Conservation (phyloP, 169 alveolate genomes). For the Cryptosporidium ryanae region DNA sequence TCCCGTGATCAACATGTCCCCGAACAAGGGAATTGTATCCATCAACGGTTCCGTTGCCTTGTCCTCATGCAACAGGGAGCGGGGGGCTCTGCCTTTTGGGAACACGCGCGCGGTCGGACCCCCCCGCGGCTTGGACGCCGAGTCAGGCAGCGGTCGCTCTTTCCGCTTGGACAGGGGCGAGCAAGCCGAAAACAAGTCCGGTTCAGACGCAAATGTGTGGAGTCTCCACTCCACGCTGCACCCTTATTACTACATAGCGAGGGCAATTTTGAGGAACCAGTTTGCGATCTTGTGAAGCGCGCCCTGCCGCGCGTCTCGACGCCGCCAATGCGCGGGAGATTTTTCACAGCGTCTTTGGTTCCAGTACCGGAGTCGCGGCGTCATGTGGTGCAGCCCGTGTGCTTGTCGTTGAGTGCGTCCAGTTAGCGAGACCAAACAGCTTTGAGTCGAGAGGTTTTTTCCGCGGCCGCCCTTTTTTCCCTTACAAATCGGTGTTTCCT, state of each 20-base stretch:
- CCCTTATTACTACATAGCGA: conserved; percentile 69
- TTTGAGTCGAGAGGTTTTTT: too few relatives aligned
- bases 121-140: neutral
- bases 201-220: conserved; percentile 42
- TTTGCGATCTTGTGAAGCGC: conserved; percentile 62
- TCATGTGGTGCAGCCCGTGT: too few relatives aligned
- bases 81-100: neutral
- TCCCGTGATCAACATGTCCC: conserved; percentile 53
- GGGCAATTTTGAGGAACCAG: conserved; percentile 47
- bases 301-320: too few relatives aligned
- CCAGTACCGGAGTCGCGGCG: too few relatives aligned
- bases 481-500: too few relatives aligned
- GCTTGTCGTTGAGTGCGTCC: too few relatives aligned
- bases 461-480: too few relatives aligned
- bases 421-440: too few relatives aligned
- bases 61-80: conserved; percentile 17
- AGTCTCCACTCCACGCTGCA: conserved; percentile 56
- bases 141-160: neutral
- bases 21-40: conserved; percentile 51
- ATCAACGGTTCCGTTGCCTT: conserved; percentile 48
- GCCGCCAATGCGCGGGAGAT: too few relatives aligned
- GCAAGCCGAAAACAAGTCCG: neutral
- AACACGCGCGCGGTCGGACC: neutral
- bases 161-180: conserved; percentile 21
- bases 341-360: too few relatives aligned